These are phyloP conservation scores for Castanospermum australe DNA, from an alignment of 306 rosid genomes.

Conservation along the genomic window DNA sequence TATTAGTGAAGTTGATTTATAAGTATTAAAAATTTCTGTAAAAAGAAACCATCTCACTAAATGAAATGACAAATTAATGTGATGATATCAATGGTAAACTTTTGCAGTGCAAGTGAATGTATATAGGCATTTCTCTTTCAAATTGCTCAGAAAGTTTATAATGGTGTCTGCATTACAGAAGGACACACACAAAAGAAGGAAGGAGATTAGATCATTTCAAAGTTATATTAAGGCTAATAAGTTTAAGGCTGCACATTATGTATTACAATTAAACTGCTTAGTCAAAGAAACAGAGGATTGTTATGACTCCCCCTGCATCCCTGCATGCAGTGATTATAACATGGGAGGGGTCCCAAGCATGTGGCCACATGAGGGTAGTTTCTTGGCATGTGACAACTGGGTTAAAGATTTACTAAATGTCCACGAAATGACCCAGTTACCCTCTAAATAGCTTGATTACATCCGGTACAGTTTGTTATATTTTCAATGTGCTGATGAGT, in stretches of 20 bases:
- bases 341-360: conserved; percentile 73
- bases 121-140: conserved; percentile 3
- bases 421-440: conserved; percentile 41
- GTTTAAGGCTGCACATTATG: conserved; percentile 34
- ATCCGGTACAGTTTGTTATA: conserved; percentile 37
- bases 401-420: conserved; percentile 38
- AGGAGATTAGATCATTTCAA: not conserved
- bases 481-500: conserved; percentile 35
- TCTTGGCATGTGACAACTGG: conserved; percentile 75
- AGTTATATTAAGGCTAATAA: conserved; percentile 26
- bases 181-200: too few relatives aligned
- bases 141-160: conserved; percentile 5
- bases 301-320: conserved; percentile 61
- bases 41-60: conserved; percentile 12
- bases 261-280: conserved; percentile 24
- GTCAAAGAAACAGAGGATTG: conserved; percentile 59
- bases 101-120: conserved; percentile 20
- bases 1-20: not conserved
- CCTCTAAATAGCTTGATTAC: conserved; percentile 42
- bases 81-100: conserved; percentile 23
- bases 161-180: conserved; percentile 23
- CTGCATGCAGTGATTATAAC: conserved; percentile 65
- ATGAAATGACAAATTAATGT: conserved; percentile 25
- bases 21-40: not conserved
- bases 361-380: conserved; percentile 92